These are phyloP conservation scores for Stagonosporopsis chrysanthemi DNA, from an alignment of 2,329 filamentous ascomycete species.

Conservation along the genomic window DNA sequence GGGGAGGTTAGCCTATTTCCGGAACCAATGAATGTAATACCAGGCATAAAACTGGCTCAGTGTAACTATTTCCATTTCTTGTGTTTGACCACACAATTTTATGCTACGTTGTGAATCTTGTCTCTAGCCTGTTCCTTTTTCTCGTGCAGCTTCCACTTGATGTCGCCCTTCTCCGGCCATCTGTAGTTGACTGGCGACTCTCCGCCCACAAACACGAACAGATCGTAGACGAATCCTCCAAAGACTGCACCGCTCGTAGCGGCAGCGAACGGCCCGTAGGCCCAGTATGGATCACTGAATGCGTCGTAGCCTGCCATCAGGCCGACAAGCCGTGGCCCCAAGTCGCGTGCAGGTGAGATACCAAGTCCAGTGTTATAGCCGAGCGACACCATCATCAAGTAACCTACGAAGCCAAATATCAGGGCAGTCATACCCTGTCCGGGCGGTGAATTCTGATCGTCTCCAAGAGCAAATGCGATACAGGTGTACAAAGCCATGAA, in stretches of 20 bases:
- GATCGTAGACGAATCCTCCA: slow-evolving; percentile 41
- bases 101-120: slow-evolving; percentile 19
- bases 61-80: neutral
- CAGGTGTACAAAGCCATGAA: slow-evolving; percentile 73
- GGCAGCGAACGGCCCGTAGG: slow-evolving; percentile 38
- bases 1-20: slow-evolving; percentile 16
- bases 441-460: slow-evolving; percentile 55
- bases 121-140: slow-evolving; percentile 29
- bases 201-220: slow-evolving; percentile 42
- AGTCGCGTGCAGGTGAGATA: slow-evolving; percentile 75
- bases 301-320: slow-evolving; percentile 71
- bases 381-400: slow-evolving; percentile 35
- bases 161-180: slow-evolving; percentile 36
- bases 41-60: neutral
- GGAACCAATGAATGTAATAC: neutral
- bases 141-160: slow-evolving; percentile 27
- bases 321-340: slow-evolving; percentile 72
- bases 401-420: slow-evolving; percentile 37
- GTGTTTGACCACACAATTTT: neutral
- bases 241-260: slow-evolving; percentile 35
- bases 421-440: slow-evolving; percentile 60
- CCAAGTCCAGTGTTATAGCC: slow-evolving; percentile 50
- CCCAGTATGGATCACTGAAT: slow-evolving; percentile 39
- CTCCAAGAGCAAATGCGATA: slow-evolving; percentile 70
- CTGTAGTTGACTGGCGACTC: slow-evolving; percentile 43